Percentiles rank a stretch among this genome's conserved stretches.
These are phyloP conservation scores for Trypanosoma theileri DNA, from an alignment of 208 protist genomes.

Conservation along the genomic window DNA sequence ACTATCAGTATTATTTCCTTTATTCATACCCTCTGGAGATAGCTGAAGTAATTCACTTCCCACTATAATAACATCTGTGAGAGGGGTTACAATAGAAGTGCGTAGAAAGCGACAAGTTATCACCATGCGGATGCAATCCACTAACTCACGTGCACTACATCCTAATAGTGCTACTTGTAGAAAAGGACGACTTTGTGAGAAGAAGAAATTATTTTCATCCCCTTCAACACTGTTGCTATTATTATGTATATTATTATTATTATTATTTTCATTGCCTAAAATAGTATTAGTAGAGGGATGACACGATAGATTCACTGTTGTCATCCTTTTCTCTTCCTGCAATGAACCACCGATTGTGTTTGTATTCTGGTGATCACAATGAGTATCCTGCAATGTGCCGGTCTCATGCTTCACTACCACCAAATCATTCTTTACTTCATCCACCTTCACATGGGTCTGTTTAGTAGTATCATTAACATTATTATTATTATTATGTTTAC, in stretches of 20 bases:
- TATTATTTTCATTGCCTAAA: no score
- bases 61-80: constrained; percentile 71
- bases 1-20: neutral
- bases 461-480: no score
- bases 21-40: constrained; percentile 18
- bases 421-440: no score
- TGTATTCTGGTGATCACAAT: no score
- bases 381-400: no score
- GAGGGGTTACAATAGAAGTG: constrained; percentile 42
- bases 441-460: no score
- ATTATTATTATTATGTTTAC: constrained; percentile 2
- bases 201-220: neutral
- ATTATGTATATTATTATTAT: no score
- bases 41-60: constrained; percentile 43
- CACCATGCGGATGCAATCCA: constrained; percentile 29
- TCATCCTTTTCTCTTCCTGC: neutral
- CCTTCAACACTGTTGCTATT: no score
- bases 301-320: neutral
- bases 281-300: no score
- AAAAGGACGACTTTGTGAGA: constrained; percentile 40
- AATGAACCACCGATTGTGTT: no score
- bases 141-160: constrained; percentile 44
- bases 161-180: constrained; percentile 52
- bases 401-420: no score
- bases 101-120: constrained; percentile 65